Percentiles rank a stretch among this genome's conserved stretches.
Conservation (phyloP, 1,284 basidiomycete genomes). For the Anthracocystis walkeri region DNA sequence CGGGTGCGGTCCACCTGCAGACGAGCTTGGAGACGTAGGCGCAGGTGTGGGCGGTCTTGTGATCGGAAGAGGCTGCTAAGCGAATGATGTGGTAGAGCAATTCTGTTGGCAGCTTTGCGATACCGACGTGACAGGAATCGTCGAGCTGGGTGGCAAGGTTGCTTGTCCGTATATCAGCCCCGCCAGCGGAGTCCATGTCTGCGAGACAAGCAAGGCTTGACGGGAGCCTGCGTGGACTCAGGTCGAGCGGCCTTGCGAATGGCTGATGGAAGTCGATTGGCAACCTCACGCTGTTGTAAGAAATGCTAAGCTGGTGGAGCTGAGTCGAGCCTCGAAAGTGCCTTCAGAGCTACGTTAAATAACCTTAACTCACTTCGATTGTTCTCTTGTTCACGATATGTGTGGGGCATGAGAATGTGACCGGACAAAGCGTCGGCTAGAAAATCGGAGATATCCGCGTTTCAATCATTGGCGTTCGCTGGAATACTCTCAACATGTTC, state of each 20-base stretch:
- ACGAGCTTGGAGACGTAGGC: constrained; percentile 51
- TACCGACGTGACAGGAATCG: not conserved
- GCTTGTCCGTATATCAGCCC: not conserved
- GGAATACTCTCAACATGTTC: too few species aligned
- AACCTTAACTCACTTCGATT: too few species aligned
- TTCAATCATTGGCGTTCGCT: too few species aligned
- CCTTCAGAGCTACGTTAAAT: too few species aligned
- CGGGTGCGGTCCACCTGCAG: constrained; percentile 40
- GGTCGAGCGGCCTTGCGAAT: not conserved
- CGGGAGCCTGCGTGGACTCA: not conserved
- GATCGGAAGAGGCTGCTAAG: constrained; percentile 38
- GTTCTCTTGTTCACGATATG: not conserved
- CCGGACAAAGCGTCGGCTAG: too few species aligned
- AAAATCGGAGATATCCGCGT: too few species aligned
- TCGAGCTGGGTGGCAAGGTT: not conserved
- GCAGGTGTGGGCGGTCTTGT: constrained; percentile 39
- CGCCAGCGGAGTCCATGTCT: not conserved
- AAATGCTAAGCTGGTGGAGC: not conserved
- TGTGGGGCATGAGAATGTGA: too few species aligned
- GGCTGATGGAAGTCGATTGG: not conserved
- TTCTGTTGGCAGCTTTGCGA: constrained; percentile 32
- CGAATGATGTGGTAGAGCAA: constrained; percentile 41
- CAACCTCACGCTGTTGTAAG: not conserved
- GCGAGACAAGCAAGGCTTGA: not conserved
- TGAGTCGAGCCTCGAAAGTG: not conserved